Evolutionary conservation across 1,284 basidiomycete species (phyloP).

Genomic region (Boletellus deceptivus): DNA sequence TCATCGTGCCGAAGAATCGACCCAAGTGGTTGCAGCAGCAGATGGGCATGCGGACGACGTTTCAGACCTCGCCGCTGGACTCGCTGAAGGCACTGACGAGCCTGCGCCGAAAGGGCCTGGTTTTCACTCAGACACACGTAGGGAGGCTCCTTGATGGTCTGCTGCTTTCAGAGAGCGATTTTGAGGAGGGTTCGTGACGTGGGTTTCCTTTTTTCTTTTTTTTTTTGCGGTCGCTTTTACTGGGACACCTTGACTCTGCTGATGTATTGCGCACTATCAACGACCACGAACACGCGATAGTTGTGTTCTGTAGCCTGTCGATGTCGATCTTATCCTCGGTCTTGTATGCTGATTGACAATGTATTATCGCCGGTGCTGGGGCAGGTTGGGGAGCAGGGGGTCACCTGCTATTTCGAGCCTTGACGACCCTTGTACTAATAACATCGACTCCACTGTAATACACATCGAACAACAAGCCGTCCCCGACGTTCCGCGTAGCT

Average conservation of each 20-base stretch:
- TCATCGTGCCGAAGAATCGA: background rate
- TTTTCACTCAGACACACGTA: background rate
- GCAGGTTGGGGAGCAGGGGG: background rate
- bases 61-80: background rate
- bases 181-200: conserved; percentile 44
- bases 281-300: background rate
- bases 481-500: background rate
- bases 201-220: background rate
- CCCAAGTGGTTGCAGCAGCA: background rate
- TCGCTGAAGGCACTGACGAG: background rate
- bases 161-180: background rate
- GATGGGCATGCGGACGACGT: background rate
- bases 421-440: background rate
- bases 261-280: background rate
- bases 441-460: too few relatives aligned
- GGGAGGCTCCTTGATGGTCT: background rate
- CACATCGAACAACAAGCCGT: background rate
- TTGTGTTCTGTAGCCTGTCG: too few relatives aligned
- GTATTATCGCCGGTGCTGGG: background rate
- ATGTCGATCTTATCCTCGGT: background rate
- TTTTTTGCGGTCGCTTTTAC: too few relatives aligned
- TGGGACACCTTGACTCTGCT: too few relatives aligned
- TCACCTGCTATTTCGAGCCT: conserved; percentile 2
- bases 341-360: background rate
- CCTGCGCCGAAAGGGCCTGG: background rate